A percentile compares a stretch with the other conserved stretches of the same genome.
These are phyloP conservation scores for Mycena polygramma DNA, from an alignment of 768 basidiomycete genomes.

Conservation along the genomic window DNA sequence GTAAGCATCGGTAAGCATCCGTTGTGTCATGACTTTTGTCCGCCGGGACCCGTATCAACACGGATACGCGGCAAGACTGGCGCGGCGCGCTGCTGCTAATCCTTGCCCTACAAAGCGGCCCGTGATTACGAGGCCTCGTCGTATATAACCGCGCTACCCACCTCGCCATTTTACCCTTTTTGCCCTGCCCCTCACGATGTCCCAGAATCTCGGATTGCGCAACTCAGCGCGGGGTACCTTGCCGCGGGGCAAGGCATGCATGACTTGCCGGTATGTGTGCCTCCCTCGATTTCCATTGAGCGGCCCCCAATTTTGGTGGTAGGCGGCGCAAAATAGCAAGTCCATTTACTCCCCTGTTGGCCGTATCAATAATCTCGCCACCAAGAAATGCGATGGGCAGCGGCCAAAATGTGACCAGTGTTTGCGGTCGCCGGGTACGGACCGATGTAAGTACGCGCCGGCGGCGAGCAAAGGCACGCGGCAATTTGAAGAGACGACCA, in stretches of 20 bases:
- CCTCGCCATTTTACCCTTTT: not conserved
- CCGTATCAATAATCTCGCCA: not conserved
- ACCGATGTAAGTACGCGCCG: not conserved
- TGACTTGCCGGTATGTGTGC: not conserved
- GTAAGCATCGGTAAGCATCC: too few species aligned
- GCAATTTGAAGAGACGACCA: not conserved
- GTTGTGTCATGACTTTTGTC: too few species aligned
- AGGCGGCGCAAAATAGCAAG: not conserved
- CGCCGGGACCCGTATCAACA: too few species aligned
- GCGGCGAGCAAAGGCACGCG: not conserved
- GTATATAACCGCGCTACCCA: not conserved
- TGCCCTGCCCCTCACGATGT: not conserved
- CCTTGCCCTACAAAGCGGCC: too few species aligned
- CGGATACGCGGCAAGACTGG: too few species aligned
- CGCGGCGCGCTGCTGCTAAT: too few species aligned
- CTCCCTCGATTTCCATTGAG: not conserved
- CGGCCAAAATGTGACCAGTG: not conserved
- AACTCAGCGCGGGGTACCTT: not conserved
- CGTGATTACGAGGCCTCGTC: not conserved
- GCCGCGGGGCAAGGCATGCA: not conserved
- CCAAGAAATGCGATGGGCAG: not conserved
- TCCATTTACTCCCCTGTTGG: not conserved
- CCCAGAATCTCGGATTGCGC: not conserved
- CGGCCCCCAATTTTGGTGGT: not conserved
- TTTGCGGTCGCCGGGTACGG: not conserved